phyloP scores from a whole-genome alignment of 805 yeast species.

The Metschnikowia amazonensis region DNA sequence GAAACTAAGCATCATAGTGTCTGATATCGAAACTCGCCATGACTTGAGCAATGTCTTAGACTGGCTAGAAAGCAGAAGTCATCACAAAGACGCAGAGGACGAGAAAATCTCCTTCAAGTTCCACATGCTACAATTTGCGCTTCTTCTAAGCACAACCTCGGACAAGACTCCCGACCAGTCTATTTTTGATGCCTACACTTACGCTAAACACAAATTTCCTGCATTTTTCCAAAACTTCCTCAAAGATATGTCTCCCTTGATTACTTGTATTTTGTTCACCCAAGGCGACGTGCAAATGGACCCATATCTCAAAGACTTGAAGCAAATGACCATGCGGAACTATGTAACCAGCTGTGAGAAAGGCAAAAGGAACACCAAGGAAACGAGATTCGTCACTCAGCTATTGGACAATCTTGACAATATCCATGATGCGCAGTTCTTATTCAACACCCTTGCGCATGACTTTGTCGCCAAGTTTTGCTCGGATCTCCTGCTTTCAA shows the following conservation, averaged over 20 bases:
- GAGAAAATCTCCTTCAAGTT: conserved; percentile 37
- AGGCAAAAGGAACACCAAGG: conserved; percentile 16
- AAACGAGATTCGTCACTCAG: conserved; percentile 29
- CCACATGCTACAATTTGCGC: conserved; percentile 36
- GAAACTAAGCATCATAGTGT: conserved; percentile 30
- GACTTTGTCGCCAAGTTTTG: conserved; percentile 41
- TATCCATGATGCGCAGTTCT: conserved; percentile 25
- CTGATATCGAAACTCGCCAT: conserved; percentile 30
- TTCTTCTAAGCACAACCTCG: conserved; percentile 24
- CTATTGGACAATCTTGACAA: conserved; percentile 28
- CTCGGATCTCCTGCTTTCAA: conserved; percentile 33
- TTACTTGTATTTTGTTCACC: conserved; percentile 28
- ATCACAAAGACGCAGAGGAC: conserved; percentile 7
- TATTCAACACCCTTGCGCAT: conserved; percentile 36
- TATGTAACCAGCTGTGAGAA: conserved; percentile 9
- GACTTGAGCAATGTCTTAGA: conserved; percentile 28
- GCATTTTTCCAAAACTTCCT: conserved; percentile 29
- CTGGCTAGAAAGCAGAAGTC: conserved; percentile 29
- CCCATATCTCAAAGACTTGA: conserved; percentile 1
- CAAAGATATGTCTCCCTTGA: conserved; percentile 33
- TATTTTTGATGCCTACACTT: conserved; percentile 30
- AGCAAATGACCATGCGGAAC: conserved; percentile 1
- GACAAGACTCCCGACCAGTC: conserved; percentile 19
- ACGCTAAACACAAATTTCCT: conserved; percentile 36
- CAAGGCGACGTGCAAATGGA: conserved; percentile 16